Conservation (phyloP, 2,329 filamentous ascomycete genomes). For the Diplocarpon mali region DNA sequence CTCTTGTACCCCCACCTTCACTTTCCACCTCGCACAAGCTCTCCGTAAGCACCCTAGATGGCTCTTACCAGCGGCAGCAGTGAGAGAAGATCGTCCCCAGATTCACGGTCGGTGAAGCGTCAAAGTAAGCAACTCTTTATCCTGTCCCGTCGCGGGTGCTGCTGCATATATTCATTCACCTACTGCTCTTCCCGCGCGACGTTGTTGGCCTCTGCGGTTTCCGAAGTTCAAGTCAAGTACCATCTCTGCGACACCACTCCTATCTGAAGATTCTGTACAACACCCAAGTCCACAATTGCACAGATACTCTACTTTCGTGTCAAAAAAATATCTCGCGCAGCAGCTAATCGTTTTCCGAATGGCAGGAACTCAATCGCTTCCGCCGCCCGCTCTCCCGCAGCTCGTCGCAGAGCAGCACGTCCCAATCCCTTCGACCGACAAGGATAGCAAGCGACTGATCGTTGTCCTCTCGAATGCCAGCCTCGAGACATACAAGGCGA, state of each 20-base stretch:
- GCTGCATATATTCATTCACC: neutral
- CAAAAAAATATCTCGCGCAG: conserved; percentile 15
- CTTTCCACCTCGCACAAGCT: neutral
- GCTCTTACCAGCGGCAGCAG: conserved; percentile 5
- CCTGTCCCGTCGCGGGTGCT: neutral
- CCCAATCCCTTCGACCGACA: conserved; percentile 75
- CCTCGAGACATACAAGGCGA: conserved; percentile 92
- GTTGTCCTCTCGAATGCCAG: conserved; percentile 96
- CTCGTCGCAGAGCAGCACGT: conserved; percentile 87
- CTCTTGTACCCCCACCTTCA: neutral
- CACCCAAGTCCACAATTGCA: too few species aligned
- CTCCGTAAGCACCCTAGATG: conserved; percentile 6
- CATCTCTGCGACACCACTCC: too few species aligned
- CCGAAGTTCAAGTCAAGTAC: too few species aligned
- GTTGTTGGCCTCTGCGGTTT: too few species aligned
- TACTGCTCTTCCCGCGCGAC: too few species aligned
- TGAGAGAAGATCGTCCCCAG: conserved; percentile 20
- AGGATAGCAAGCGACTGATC: conserved; percentile 82
- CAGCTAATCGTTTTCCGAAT: conserved; percentile 22
- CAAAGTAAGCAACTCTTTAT: conserved; percentile 22
- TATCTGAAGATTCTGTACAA: too few species aligned
- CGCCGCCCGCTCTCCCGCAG: conserved; percentile 80
- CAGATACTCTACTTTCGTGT: conserved; percentile 1
- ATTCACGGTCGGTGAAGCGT: conserved; percentile 22
- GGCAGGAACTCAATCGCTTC: conserved; percentile 85